phyloP scores from a whole-genome alignment of 2,329 filamentous ascomycete species.

The Sporothrix pseudoabietina region DNA sequence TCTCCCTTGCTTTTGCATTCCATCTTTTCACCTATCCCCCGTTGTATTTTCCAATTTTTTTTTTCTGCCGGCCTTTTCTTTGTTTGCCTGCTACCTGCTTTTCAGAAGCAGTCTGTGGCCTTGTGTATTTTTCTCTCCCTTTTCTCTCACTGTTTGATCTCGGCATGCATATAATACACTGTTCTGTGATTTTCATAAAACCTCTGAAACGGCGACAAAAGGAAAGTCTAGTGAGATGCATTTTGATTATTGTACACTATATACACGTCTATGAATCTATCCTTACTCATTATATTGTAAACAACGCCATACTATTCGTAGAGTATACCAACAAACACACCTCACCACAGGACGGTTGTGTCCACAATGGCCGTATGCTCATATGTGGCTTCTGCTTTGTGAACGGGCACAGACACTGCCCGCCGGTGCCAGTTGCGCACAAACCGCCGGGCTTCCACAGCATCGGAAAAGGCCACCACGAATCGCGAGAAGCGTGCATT shows the following conservation, averaged over 20 bases:
- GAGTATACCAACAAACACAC: neutral
- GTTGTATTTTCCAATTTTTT: neutral
- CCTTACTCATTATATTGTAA: neutral
- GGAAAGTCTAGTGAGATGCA: neutral
- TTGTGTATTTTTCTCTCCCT: neutral
- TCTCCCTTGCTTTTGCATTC: neutral
- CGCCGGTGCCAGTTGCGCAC: slow-evolving; percentile 50
- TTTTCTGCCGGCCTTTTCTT: neutral
- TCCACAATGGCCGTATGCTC: slow-evolving; percentile 37
- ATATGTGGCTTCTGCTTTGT: slow-evolving; percentile 21
- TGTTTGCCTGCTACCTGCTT: neutral
- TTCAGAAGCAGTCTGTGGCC: neutral
- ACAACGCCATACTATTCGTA: neutral
- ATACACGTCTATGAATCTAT: neutral
- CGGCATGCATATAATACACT: slow-evolving; percentile 28
- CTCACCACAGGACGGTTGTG: slow-evolving; percentile 39
- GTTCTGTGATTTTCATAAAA: neutral
- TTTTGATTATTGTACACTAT: neutral
- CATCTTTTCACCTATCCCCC: neutral
- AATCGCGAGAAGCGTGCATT: slow-evolving; percentile 48
- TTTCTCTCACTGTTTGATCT: neutral
- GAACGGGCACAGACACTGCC: slow-evolving; percentile 39
- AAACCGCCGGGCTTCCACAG: slow-evolving; percentile 56
- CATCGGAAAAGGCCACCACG: slow-evolving; percentile 59
- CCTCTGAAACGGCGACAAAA: neutral